Evolutionary conservation across 441 rosid species (phyloP), one percentile per base, ranked within the genome.

Genomic region (Aquilaria agallochum): DNA sequence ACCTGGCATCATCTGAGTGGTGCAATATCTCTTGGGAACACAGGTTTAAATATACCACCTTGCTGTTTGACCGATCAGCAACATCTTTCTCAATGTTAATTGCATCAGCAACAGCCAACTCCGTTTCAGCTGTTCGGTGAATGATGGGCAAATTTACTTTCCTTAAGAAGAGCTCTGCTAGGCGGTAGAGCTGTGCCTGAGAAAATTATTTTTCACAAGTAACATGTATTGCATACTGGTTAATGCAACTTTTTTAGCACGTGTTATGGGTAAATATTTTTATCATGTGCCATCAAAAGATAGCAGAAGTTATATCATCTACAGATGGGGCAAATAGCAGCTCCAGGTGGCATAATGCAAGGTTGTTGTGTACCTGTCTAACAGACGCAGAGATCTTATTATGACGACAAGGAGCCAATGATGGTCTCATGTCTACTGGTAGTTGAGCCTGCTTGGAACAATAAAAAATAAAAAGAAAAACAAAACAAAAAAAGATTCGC

Each of bases 21-120:
- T 68, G 94, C 70, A 73, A 65, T 72, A 90, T 68, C 75, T 90
- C 96, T 79, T 83, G 99, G 58, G 99, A 92, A 78, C 99, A 92
- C 56, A 95, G 84, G 85, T 95, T 95, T 74, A 90, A 56, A 73
- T 92, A 95, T 12, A 92, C 94, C 59, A 85, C 61, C 72, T 95
- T 95, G 83, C 93, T 87, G 78, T 74, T 90, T 64, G 99, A 88
- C 81, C 80, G 86, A 67, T 92, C 86, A 63, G 94, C 96, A 48
- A 83, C 88, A 33, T 65, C 88, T 76, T 82, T 92, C 77, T 95
- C 99, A 36, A 92, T 88, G 71, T 95, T 95, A 67, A 85, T 69
- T 49, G 98, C 99, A 84, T 95, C 99, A 62, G 99, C 99, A 71
- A 95, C 92, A 50, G 98, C 98, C 79, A 95, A 79, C 78, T 95